These are phyloP conservation scores for Cornus controversa DNA, from an alignment of 148 eudicot species.

Conservation along the genomic window DNA sequence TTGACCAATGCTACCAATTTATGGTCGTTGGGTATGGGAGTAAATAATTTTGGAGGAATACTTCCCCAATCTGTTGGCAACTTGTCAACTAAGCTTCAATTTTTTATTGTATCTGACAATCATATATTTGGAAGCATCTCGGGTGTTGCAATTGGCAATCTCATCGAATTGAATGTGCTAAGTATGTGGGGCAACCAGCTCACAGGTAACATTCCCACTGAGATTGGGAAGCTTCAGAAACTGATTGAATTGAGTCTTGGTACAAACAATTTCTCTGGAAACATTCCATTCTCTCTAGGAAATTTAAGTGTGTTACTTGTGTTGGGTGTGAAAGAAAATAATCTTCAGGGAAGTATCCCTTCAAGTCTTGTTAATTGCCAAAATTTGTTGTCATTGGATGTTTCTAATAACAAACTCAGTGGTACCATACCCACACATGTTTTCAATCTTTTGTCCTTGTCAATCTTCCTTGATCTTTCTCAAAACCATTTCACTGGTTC, in stretches of 20 bases:
- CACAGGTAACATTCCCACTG: constrained; percentile 28
- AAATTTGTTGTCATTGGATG: constrained; percentile 2
- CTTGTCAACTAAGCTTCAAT: constrained; percentile 21
- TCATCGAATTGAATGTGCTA: constrained; percentile 5
- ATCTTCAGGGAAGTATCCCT: constrained; percentile 17
- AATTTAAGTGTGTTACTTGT: not conserved
- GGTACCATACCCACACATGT: constrained; percentile 1
- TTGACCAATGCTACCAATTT: constrained; percentile 33
- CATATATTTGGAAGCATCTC: constrained; percentile 32
- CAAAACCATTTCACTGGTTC: too few species aligned
- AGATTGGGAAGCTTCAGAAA: constrained; percentile 21
- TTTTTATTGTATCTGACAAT: constrained; percentile 6
- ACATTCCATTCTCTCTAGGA: constrained; percentile 24
- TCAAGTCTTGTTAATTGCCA: constrained; percentile 31
- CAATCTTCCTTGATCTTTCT: not conserved
- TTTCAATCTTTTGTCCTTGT: not conserved
- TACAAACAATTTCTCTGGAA: constrained; percentile 29
- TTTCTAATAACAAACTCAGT: not conserved
- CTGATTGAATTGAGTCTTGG: not conserved
- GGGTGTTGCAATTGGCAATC: constrained; percentile 15
- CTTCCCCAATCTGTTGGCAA: constrained; percentile 31
- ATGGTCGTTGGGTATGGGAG: not conserved
- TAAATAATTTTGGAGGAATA: constrained; percentile 26
- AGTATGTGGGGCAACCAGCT: constrained; percentile 17
- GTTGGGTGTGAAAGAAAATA: constrained; percentile 1